Conservation (phyloP, 805 yeast species). For the Sungouiozyma ichnusensis region DNA sequence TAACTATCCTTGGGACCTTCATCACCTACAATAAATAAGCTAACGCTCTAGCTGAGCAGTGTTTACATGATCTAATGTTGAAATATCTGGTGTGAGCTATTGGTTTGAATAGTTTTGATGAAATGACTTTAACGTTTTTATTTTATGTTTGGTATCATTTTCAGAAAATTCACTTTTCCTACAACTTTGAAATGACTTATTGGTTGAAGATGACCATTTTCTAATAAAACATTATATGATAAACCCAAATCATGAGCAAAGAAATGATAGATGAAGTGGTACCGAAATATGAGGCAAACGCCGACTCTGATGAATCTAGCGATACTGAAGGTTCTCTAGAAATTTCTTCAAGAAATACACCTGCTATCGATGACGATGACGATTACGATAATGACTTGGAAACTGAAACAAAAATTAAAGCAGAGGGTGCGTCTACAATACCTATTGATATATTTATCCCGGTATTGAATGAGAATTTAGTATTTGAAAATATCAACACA, state of each 20-base stretch:
- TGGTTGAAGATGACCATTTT: no score
- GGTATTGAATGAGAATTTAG: slow-evolving; percentile 8
- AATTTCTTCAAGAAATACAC: slow-evolving; percentile 9
- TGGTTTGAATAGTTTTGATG: no score
- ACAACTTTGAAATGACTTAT: no score
- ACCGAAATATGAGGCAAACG: slow-evolving; percentile 6
- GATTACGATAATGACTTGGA: slow-evolving; percentile 8
- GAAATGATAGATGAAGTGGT: neutral
- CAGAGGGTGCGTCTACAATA: neutral
- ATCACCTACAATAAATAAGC: no score
- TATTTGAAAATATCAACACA: slow-evolving; percentile 5
- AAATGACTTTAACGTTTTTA: no score
- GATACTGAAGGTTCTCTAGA: neutral
- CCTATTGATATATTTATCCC: slow-evolving; percentile 5
- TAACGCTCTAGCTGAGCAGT: no score
- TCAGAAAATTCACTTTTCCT: no score
- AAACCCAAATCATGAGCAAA: neutral
- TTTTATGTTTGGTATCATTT: no score
- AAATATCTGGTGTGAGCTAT: no score
- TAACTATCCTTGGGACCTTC: neutral
- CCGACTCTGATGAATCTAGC: slow-evolving; percentile 1
- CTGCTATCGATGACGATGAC: slow-evolving; percentile 9
- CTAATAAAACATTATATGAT: no score
- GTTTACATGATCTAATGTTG: no score
- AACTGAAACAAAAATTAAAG: slow-evolving; percentile 1